Evolutionary conservation across 768 basidiomycete species (phyloP), one percentile per base, ranked within the genome.

Genomic region (Agaricus sinodeliciosus): DNA sequence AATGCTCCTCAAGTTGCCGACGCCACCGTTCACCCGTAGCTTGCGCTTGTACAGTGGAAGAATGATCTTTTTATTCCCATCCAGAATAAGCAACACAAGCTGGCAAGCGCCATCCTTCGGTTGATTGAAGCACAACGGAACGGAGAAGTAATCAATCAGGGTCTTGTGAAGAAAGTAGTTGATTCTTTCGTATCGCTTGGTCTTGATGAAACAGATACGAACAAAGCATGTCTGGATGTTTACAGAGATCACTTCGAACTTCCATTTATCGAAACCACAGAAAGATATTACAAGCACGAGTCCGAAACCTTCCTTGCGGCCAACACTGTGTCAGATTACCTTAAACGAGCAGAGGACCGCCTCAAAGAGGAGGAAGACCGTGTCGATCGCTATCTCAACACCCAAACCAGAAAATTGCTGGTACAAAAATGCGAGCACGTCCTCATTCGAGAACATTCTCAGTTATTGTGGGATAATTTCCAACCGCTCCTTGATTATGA

Each of bases 11-110:
- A n/a, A 12, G 15, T 48, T 47, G 31, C 51, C 45, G 22, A 61
- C 43, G n/a, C 48, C 42, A 31, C 11, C 11, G 11, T 31, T 31
- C 39, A n/a, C 15, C 36, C 18, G 61, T 68, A 86, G 93, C 85
- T 99, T 57, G 90, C 95, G 1, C 83, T 99, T 39, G 92, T 95
- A 0, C 91, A 95, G 71, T 99, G 96, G 96, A 95, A 87, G 64
- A 74, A 78, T 56, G 85, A 94, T 68, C 84, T 98, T 58, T 98
- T 97, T 73, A 69, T 84, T 41, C 85, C 86, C 47, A 79, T 95
- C n/a, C 94, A 95, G 69, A 76, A 76, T 63, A 90, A 84, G 60
- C 76, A 87, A 57, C 75, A 78, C 54, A 93, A 93, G 69, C 77
- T 98, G 15, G 91, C 92, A 0, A 81, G 82, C 55, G 94, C 94